phyloP scores from a whole-genome alignment of 352 stramenopile genomes.

The Globisporangium viniferum region DNA sequence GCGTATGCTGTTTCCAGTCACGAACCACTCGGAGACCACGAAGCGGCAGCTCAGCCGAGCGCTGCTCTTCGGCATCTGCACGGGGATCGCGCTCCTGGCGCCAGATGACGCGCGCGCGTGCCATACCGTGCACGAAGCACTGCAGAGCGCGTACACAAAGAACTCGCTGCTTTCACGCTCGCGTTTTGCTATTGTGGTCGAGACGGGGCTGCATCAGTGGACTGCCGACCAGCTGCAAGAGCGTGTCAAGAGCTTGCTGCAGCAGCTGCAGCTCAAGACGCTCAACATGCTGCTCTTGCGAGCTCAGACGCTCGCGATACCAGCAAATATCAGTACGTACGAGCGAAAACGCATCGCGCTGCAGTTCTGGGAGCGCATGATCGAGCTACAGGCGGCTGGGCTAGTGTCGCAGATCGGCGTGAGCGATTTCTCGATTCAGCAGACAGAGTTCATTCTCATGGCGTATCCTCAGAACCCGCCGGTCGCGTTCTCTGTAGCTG shows the following conservation, averaged over 20 bases:
- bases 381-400: conserved; percentile 30
- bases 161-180: conserved; percentile 28
- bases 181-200: conserved; percentile 27
- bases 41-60: conserved; percentile 27
- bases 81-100: conserved; percentile 27
- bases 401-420: conserved; percentile 40
- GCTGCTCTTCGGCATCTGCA: conserved; percentile 34
- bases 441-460: conserved; percentile 56
- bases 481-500: conserved; percentile 19
- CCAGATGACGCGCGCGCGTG: conserved; percentile 30
- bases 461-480: conserved; percentile 25
- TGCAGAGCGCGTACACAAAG: conserved; percentile 26
- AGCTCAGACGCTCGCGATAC: conserved; percentile 19
- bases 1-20: conserved; percentile 50
- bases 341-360: conserved; percentile 44
- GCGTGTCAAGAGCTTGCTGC: conserved; percentile 28
- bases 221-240: conserved; percentile 15
- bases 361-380: conserved; percentile 41
- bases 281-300: conserved; percentile 48
- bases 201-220: conserved; percentile 22
- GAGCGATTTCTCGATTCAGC: conserved; percentile 42
- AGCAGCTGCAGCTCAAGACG: conserved; percentile 29
- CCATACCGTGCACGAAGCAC: conserved; percentile 21
- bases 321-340: conserved; percentile 14
- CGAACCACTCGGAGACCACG: conserved; percentile 17